These are phyloP conservation scores for Plasmodium malariae DNA, from an alignment of 169 alveolate genomes.

Conservation along the genomic window DNA sequence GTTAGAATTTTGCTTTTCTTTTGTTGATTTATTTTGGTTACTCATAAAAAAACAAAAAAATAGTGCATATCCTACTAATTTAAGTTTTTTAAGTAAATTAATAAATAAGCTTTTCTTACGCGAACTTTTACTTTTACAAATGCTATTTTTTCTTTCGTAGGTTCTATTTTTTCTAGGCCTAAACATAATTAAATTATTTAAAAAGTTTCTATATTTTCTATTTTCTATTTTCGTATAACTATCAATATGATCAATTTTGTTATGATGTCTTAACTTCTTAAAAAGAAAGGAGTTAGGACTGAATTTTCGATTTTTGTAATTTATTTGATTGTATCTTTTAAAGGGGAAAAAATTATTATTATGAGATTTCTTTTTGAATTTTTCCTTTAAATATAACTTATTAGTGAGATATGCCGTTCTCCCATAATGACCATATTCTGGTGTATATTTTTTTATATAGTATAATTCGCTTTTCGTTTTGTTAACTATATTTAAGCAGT, in stretches of 20 bases:
- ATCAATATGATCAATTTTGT: background rate
- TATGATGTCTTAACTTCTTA: background rate
- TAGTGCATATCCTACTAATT: slow-evolving; percentile 48
- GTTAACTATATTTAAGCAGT: background rate
- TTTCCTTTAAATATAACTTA: slow-evolving; percentile 12
- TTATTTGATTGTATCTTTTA: background rate
- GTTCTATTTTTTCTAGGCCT: background rate
- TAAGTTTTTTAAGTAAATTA: slow-evolving; percentile 16
- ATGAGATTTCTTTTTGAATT: slow-evolving; percentile 3
- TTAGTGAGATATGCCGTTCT: background rate
- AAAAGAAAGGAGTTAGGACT: background rate
- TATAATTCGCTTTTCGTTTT: background rate
- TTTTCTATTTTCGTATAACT: background rate
- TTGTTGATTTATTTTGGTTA: slow-evolving; percentile 15
- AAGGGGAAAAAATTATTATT: slow-evolving; percentile 7
- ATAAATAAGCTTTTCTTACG: background rate
- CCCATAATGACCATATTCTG: background rate
- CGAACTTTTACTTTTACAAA: background rate
- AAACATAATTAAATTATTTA: background rate
- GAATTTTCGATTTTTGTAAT: background rate
- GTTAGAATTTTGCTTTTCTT: background rate
- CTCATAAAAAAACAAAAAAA: slow-evolving; percentile 48
- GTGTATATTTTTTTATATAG: background rate
- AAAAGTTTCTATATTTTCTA: background rate
- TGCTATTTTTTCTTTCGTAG: slow-evolving; percentile 10